Percentiles rank a stretch among this genome's conserved stretches.
Conservation (phyloP, 148 eudicot species). For the Limonium bicolor region DNA sequence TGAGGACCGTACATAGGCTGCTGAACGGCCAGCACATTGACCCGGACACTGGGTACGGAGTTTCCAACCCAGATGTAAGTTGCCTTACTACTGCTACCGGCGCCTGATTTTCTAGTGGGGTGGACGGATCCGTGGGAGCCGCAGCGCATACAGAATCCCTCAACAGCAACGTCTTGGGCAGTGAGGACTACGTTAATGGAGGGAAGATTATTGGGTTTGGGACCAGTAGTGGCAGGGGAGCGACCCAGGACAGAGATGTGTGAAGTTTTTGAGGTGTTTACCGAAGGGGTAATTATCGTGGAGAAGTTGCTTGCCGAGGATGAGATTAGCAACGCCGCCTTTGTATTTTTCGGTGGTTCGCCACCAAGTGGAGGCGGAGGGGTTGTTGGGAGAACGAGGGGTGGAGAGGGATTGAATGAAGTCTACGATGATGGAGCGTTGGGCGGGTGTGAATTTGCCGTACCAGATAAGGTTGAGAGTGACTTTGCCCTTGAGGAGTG, state of each 20-base stretch:
- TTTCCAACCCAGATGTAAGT: neutral
- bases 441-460: neutral
- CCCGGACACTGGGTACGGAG: neutral
- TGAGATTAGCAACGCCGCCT: neutral
- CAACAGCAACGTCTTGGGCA: neutral
- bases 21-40: conserved; percentile 1
- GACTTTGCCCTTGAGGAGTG: neutral
- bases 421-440: neutral
- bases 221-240: neutral
- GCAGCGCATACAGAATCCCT: neutral
- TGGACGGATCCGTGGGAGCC: neutral
- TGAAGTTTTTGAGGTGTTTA: neutral
- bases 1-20: neutral
- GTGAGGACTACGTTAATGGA: neutral
- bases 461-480: conserved; percentile 1
- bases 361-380: conserved; percentile 1
- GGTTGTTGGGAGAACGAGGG: neutral
- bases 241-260: neutral
- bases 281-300: neutral
- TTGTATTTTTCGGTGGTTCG: neutral
- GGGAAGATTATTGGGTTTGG: neutral
- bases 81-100: conserved; percentile 4
- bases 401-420: neutral
- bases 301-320: neutral
- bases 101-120: neutral